Base-by-base conservation (phyloP, 306 rosid genomes). In the Dryas drummondii region DNA sequence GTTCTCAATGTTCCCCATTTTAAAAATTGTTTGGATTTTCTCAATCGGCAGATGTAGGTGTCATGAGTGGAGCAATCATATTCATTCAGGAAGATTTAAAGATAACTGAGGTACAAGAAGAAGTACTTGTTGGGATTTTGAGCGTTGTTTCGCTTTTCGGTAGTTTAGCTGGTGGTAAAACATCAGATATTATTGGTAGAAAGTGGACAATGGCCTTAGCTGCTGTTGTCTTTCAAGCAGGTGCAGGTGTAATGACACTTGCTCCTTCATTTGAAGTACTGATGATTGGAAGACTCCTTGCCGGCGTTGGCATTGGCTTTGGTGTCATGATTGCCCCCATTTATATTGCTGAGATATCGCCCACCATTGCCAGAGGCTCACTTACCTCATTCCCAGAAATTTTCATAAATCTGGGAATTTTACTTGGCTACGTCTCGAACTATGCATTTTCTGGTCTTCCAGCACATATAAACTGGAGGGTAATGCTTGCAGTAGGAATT, bases 161-260 rank as follows among this genome's bases (percentile, higher is more conserved):
- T 73, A 91, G 98, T 80, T 86, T 94, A 71, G 96, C 85, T 37
- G 98, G 89, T 78, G 98, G 98, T 71, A 89, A 86, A 81, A 91
- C 97, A 83, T 90, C 98, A 0, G 98, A 94, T 73, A 72, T 79
- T 46, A 82, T 94, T 19, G 98, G 98, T 66, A 81, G 98, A 78
- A 94, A 91, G 85, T 93, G 98, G 97, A 94, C 98, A 17, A 94
- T 94, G 97, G 97, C 87, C 17, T 81, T 90, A 51, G 98, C 97
- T 68, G 96, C 96, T 5, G 76, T 88, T 73, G 47, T 91, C 59
- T 94, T 94, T 69, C 98, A 90, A 87, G 15, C 58, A 15, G 98
- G 98, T 68, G 96, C 94, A 61, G 83, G 80, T 50, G 72, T 87
- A 27, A 94, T 91, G 98, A 86, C 96, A 41, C 60, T 91, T 26